Base-by-base conservation (phyloP, 1,139 yeast genomes). In the Suhomyces guaymorum region DNA sequence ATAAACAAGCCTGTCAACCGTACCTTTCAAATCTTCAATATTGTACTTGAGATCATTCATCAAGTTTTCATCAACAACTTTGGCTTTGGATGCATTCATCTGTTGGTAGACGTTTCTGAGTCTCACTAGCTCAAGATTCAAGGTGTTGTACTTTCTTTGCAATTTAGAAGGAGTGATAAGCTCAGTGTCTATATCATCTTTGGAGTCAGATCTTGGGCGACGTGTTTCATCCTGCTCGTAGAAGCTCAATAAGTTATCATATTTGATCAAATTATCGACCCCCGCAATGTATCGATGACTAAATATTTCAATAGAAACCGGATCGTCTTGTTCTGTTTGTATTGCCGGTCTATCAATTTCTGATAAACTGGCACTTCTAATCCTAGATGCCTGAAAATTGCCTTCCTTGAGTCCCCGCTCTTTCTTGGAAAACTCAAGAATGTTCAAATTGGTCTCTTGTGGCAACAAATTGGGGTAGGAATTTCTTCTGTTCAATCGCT, bases 1-100 rank as follows among this genome's bases (percentile, higher is more conserved):
- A 55, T 90, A 92, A 37, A 80, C 75, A 39, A 92, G 65, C 43
- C 95, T 70, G 15, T 95, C 92, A 21, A 85, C 78, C 26, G 83
- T 67, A 2, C 86, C 78, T 23, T 80, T 79, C 28, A 88, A 70
- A 39, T 84, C 90, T 24, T 66, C 64, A 43, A 84, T 63, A 43
- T 78, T 82, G 29, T 60, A 63, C 32, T 70, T 62, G 29, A 82
- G 55, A 44, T 57, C 54, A 9, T 52, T 55, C 5, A 56, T 49
- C 16, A 66, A 47, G 22, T 61, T 65, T 39, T 59, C 63, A 54
- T 61, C 60, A 41, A 56, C 50, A 36, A 73, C 49, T 43, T 58
- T 53, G 21, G 46, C 42, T 37, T 66, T 62, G 38, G 63, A 52
- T 9, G 51, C 36, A 12, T 55, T 51, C 56, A 73, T 61, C 29